Conservation (phyloP, 2,329 filamentous ascomycete species). For the Epichloe gansuensis region DNA sequence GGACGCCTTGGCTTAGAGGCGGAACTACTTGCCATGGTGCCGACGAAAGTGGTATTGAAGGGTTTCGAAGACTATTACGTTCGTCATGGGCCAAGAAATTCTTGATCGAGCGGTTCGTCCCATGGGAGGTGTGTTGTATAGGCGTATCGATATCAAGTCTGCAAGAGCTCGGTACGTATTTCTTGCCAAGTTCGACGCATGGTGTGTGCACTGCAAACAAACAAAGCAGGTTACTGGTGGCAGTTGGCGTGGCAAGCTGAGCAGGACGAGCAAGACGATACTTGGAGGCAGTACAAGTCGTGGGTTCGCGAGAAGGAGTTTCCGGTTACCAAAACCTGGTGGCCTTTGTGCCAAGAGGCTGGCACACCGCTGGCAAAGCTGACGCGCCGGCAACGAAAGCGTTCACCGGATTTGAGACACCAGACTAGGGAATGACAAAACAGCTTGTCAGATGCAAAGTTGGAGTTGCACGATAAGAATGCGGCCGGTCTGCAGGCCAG, state of each 20-base stretch:
- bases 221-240: background rate
- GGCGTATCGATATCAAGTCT: constrained; percentile 4
- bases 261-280: background rate
- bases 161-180: constrained; percentile 1
- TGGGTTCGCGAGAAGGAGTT: background rate
- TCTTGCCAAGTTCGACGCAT: constrained; percentile 5
- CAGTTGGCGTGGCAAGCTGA: background rate
- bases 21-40: constrained; percentile 18
- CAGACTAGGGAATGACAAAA: background rate
- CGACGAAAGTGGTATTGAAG: background rate
- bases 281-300: background rate
- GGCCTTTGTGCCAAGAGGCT: background rate
- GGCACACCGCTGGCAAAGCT: background rate
- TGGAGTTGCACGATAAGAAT: background rate
- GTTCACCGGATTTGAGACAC: background rate
- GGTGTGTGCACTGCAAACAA: background rate
- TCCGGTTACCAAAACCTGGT: background rate
- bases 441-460: background rate
- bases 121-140: background rate
- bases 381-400: background rate
- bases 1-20: constrained; percentile 17
- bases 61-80: constrained; percentile 5
- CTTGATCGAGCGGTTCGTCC: background rate
- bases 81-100: background rate
- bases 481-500: constrained; percentile 2